phyloP scores from a whole-genome alignment of 225 moss, liverwort and hornwort genomes.

The Thuidium tamariscinum region DNA sequence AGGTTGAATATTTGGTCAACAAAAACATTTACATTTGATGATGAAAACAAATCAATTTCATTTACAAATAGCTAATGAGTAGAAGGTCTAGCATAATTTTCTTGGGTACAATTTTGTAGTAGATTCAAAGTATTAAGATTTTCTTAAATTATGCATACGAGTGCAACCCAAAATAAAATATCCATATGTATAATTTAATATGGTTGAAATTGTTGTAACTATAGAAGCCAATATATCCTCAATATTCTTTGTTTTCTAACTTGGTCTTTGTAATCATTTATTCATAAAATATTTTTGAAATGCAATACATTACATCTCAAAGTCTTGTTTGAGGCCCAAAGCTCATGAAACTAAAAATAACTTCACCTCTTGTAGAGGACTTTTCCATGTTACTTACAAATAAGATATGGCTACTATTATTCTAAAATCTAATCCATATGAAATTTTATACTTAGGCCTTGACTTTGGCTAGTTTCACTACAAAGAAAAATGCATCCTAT shows the following conservation, averaged over 20 bases:
- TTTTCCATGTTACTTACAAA: background rate
- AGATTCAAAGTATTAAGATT: background rate
- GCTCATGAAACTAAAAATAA: background rate
- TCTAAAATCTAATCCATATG: background rate
- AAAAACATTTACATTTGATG: background rate
- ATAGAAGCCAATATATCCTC: no score
- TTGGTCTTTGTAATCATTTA: background rate
- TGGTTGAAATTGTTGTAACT: background rate
- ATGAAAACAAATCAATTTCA: background rate
- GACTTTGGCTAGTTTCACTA: no score
- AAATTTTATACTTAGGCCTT: background rate
- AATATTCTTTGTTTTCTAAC: accelerated
- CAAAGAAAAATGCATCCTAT: no score
- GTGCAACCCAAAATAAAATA: background rate
- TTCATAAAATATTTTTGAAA: background rate
- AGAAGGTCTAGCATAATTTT: background rate
- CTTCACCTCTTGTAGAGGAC: accelerated
- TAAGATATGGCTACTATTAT: background rate
- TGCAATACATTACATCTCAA: background rate
- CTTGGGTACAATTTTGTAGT: background rate
- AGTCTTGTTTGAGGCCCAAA: background rate
- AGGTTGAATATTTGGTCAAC: background rate
- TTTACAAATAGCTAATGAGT: background rate
- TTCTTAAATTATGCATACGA: background rate
- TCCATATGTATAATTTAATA: background rate